Evolutionary conservation across 352 stramenopile species (phyloP).

Genomic region (Globisporangium sylvaticum): DNA sequence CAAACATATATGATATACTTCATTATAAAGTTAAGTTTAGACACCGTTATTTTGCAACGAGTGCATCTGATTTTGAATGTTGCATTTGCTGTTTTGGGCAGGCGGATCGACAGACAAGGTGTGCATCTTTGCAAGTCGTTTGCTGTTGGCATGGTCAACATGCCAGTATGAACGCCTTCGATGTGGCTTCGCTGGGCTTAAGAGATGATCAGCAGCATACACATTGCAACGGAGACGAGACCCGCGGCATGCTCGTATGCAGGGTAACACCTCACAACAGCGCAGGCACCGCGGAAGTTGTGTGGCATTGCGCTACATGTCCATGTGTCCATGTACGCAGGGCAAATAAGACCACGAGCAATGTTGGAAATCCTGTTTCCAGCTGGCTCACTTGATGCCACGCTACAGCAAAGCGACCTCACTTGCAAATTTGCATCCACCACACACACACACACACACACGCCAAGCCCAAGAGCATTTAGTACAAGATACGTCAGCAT

Average conservation of each 20-base stretch:
- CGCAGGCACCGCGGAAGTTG: not conserved
- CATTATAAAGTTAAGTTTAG: no score
- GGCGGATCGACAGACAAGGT: not conserved
- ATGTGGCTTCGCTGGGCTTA: not conserved
- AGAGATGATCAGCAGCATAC: not conserved
- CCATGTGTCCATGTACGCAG: not conserved
- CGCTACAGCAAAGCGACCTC: not conserved
- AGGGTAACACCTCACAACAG: not conserved
- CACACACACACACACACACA: not conserved
- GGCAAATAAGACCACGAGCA: not conserved
- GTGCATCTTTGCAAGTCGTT: not conserved
- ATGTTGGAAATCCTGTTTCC: not conserved
- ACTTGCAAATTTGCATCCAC: not conserved
- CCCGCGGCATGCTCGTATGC: not conserved
- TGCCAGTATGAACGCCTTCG: not conserved
- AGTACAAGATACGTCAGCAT: not conserved
- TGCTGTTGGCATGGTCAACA: not conserved
- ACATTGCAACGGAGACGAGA: not conserved
- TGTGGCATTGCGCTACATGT: not conserved
- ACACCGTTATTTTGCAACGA: no score
- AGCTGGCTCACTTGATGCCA: not conserved
- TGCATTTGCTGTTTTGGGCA: not conserved
- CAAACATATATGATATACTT: no score
- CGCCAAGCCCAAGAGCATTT: not conserved
- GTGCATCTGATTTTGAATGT: not conserved